Evolutionary conservation across 2,329 filamentous ascomycete genomes (phyloP).

Genomic region (Fusarium sp.): DNA sequence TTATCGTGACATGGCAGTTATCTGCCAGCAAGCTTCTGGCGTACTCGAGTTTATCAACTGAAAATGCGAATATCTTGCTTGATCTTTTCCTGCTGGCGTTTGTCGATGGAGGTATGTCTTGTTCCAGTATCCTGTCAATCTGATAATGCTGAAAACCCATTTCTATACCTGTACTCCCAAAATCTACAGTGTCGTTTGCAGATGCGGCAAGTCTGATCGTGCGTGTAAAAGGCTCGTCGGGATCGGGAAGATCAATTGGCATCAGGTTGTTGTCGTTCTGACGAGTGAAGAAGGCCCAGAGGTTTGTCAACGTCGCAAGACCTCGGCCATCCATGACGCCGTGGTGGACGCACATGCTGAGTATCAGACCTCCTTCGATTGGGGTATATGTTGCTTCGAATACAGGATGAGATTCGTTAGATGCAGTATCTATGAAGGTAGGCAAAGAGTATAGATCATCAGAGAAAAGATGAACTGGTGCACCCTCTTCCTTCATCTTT

Average conservation of each 20-base stretch:
- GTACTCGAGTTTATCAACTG: background rate
- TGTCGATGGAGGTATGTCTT: background rate
- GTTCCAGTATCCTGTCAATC: background rate
- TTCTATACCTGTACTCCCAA: background rate
- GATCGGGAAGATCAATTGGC: background rate
- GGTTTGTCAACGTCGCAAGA: background rate
- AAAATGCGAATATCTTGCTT: background rate
- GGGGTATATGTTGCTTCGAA: background rate
- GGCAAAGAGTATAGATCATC: background rate
- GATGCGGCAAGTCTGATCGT: background rate
- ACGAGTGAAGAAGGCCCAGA: background rate
- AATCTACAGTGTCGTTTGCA: background rate
- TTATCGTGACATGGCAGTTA: background rate
- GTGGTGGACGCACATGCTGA: background rate
- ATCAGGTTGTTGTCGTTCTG: background rate
- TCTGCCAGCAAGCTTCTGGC: background rate
- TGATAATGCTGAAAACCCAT: background rate
- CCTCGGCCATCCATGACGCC: background rate
- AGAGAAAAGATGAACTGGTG: background rate
- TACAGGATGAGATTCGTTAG: background rate
- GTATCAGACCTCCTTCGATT: background rate
- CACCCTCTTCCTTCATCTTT: background rate
- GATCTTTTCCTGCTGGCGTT: background rate
- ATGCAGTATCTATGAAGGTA: background rate
- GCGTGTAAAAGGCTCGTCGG: background rate